phyloP scores from a whole-genome alignment of 495 filamentous ascomycete genomes.

The Neurospora sp. region DNA sequence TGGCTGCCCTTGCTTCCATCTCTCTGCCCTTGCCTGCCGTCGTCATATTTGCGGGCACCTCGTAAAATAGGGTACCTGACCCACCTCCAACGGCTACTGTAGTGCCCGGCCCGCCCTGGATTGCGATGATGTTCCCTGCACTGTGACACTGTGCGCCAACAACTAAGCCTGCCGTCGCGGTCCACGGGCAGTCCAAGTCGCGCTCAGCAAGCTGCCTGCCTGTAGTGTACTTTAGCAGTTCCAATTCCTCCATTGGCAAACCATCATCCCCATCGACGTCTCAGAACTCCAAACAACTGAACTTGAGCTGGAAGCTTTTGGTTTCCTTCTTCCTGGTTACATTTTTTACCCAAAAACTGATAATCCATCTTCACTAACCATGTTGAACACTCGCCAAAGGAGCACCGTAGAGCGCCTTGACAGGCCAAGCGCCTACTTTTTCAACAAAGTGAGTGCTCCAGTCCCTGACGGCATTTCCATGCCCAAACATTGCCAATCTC shows the following conservation, averaged over 20 bases:
- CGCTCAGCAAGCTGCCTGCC: not conserved
- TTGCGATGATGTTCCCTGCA: not conserved
- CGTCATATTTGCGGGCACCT: not conserved
- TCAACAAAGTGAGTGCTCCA: conserved; percentile 50
- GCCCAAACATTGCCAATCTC: not conserved
- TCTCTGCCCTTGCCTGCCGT: not conserved
- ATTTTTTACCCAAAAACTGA: not conserved
- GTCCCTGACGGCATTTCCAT: not conserved
- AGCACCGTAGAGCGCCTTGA: conserved; percentile 81
- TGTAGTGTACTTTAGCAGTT: not conserved
- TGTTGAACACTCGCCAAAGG: conserved; percentile 13
- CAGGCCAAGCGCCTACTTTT: conserved; percentile 80
- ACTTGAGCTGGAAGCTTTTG: not conserved
- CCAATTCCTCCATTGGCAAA: not conserved
- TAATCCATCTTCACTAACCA: conserved; percentile 1
- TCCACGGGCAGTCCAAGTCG: not conserved
- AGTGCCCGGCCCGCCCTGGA: not conserved
- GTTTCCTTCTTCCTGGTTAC: conserved; percentile 3
- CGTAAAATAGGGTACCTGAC: not conserved
- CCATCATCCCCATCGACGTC: not conserved
- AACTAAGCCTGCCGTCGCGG: not conserved
- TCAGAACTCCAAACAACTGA: not conserved
- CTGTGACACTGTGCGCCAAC: not conserved
- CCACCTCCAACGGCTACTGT: not conserved
- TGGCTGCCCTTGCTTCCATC: not conserved